Conservation (phyloP, 352 stramenopile species). For the Pythium periplocum region DNA sequence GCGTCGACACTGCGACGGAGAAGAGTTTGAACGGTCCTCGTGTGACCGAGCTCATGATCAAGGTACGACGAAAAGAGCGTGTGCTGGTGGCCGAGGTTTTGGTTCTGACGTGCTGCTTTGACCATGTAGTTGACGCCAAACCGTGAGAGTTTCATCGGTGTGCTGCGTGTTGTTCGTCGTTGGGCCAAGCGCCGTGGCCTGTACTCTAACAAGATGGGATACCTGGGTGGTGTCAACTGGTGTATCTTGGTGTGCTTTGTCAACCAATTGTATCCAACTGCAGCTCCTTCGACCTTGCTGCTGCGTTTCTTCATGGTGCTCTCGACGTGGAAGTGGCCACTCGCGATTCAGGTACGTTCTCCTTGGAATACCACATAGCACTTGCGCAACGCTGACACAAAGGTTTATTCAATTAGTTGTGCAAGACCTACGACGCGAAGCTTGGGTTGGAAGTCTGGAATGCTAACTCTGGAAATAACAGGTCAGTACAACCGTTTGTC, state of each 20-base stretch:
- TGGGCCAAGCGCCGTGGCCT: conserved; percentile 92
- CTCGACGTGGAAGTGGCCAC: conserved; percentile 87
- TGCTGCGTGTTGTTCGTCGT: conserved; percentile 81
- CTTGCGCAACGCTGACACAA: too few relatives aligned
- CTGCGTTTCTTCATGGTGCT: conserved; percentile 90
- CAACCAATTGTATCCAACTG: conserved; percentile 88
- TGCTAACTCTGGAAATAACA: conserved; percentile 76
- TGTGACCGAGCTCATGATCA: conserved; percentile 91
- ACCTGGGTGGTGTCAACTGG: conserved; percentile 98
- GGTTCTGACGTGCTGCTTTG: background rate
- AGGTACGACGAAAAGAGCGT: conserved; percentile 23
- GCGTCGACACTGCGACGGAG: conserved; percentile 83
- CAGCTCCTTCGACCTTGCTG: conserved; percentile 76
- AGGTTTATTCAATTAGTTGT: conserved; percentile 31
- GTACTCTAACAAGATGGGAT: conserved; percentile 99
- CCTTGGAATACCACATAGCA: too few relatives aligned
- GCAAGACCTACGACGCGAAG: conserved; percentile 84
- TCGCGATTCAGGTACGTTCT: conserved; percentile 77
- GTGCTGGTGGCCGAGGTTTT: too few relatives aligned
- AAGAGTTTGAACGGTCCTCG: conserved; percentile 88
- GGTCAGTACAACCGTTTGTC: conserved; percentile 5
- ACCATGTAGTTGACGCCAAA: conserved; percentile 63
- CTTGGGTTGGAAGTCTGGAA: conserved; percentile 88
- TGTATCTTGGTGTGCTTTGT: conserved; percentile 98
- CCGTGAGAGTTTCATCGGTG: conserved; percentile 82